Evolutionary conservation across 371 early-diverging fungal genomes (phyloP).

Genomic region (Mucor circinelloides): DNA sequence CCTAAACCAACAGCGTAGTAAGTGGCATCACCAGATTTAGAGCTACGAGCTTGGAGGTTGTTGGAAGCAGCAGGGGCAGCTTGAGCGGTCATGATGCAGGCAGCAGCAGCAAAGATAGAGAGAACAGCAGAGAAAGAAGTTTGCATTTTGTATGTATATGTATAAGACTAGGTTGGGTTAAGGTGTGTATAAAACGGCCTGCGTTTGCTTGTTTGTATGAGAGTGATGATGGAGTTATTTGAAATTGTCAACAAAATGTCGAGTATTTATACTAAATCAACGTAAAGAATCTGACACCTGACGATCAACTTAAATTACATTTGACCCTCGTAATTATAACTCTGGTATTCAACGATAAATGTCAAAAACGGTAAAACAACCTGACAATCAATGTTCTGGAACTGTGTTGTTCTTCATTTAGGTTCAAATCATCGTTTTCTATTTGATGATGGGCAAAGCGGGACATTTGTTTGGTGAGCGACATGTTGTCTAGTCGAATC

Average conservation of each 20-base stretch:
- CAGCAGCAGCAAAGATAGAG: background rate
- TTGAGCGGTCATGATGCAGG: background rate
- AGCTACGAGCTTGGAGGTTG: conserved; percentile 13
- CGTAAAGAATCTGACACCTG: background rate
- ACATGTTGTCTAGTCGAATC: background rate
- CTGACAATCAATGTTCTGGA: background rate
- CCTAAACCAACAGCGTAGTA: conserved; percentile 47
- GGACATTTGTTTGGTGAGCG: background rate
- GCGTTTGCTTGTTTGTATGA: background rate
- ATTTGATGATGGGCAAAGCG: background rate
- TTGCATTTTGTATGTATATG: background rate
- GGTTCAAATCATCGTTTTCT: background rate
- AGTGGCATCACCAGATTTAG: conserved; percentile 35
- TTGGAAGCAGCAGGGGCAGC: conserved; percentile 14
- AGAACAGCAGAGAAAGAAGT: background rate
- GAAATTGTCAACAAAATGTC: background rate
- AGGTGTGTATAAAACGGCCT: background rate
- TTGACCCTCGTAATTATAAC: background rate
- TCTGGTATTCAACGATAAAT: no score
- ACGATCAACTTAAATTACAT: background rate
- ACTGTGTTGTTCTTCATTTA: background rate
- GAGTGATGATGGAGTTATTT: background rate
- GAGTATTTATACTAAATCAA: background rate
- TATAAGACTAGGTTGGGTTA: background rate
- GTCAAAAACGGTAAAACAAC: background rate